Evolutionary conservation across 176 grass and related monocot species (phyloP).

Genomic region (Musa acuminata): DNA sequence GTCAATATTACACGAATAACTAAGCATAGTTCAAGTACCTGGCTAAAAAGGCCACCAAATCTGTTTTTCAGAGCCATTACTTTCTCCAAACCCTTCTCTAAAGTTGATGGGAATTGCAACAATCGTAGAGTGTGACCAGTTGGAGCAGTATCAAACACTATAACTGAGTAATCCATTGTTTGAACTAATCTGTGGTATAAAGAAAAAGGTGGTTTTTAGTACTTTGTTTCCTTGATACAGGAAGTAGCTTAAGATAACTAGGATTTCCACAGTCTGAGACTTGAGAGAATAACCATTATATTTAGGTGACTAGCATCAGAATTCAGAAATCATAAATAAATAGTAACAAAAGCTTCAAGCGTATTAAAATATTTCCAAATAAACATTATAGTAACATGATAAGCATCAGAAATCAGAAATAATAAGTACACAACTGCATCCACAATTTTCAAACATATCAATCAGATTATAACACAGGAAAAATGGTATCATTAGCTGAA

Average conservation of each 20-base stretch:
- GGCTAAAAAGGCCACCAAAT: slow-evolving; percentile 86
- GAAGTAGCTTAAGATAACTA: no score
- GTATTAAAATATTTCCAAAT: no score
- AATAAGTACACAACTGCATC: no score
- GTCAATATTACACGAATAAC: slow-evolving; percentile 1
- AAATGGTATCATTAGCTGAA: no score
- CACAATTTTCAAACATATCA: neutral
- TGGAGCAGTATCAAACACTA: slow-evolving; percentile 98
- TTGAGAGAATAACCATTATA: no score
- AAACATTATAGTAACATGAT: no score
- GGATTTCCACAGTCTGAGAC: no score
- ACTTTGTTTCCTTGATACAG: no score
- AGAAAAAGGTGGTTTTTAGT: neutral
- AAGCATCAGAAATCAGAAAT: no score
- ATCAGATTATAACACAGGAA: no score
- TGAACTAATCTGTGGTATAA: slow-evolving; percentile 75
- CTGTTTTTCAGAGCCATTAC: slow-evolving; percentile 87
- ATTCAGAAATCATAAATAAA: neutral
- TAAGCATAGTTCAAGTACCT: slow-evolving; percentile 37
- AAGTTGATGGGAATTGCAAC: slow-evolving; percentile 91
- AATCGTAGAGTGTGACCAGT: slow-evolving; percentile 93
- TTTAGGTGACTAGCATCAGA: neutral
- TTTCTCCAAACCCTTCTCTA: slow-evolving; percentile 97
- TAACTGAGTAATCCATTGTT: slow-evolving; percentile 99
- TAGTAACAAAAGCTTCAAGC: no score